Conservation (phyloP, 2,329 filamentous ascomycete genomes). For the Daldinia sp. region DNA sequence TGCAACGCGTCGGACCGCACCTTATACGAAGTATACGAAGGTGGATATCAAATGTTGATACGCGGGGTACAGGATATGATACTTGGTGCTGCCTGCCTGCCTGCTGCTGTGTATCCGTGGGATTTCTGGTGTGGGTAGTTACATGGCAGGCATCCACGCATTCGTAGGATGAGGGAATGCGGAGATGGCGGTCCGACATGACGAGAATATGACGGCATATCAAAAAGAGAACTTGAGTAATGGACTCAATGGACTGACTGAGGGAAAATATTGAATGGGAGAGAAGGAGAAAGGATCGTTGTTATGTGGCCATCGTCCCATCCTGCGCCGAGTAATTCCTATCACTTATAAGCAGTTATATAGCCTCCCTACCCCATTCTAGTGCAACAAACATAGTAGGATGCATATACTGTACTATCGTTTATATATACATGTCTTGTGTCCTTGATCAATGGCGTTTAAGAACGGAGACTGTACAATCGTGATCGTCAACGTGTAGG, state of each 20-base stretch:
- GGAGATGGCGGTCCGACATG: conserved; percentile 23
- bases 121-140: conserved; percentile 11
- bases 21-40: conserved; percentile 7
- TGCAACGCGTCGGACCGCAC: neutral
- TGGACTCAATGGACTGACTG: neutral
- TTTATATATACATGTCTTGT: neutral
- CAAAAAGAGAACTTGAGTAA: neutral
- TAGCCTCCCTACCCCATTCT: conserved; percentile 1
- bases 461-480: neutral
- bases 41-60: conserved; percentile 3
- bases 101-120: conserved; percentile 5
- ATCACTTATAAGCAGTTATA: conserved; percentile 10
- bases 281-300: neutral
- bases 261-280: neutral
- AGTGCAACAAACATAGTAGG: conserved; percentile 4
- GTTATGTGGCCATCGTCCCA: neutral
- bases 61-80: conserved; percentile 31
- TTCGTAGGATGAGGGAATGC: conserved; percentile 14
- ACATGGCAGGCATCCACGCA: conserved; percentile 13
- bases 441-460: neutral
- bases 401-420: conserved; percentile 1
- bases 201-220: conserved; percentile 10
- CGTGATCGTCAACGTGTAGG: neutral
- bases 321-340: neutral
- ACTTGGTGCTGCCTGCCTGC: conserved; percentile 21